Base-by-base conservation (phyloP, 2,329 filamentous ascomycete genomes). In the Talaromyces sp. region DNA sequence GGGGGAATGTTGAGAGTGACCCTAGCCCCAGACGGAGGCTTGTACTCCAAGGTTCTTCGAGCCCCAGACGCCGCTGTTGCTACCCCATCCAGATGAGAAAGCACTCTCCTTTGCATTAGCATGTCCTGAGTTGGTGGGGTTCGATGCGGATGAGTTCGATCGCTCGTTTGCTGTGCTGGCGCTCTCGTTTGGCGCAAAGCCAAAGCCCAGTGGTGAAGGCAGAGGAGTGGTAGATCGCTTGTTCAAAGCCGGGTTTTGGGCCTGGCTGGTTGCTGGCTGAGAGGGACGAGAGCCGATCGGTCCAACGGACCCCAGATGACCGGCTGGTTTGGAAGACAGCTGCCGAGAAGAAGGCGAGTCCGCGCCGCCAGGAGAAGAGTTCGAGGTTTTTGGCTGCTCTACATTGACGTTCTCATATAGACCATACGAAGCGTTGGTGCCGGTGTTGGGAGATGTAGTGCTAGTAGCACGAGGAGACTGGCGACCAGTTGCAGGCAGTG, bases 271-370 rank as follows among this genome's bases (percentile, higher is more conserved):
- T 33, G 73, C 76, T n/a, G 83, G 81, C 39, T 81, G 82, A 17
- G 84, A 81, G 3, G 93, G 93, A 45, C 94, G 88, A 59, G 93
- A 97, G 63, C 94, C 94, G 66, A 97, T 97, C 17, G 94, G 93
- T 21, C 91, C 93, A 55, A 97, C 91, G 4, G 88, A 81, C 58
- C 81, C 82, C 52, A 79, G 73, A 61, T 81, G 80, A 51, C 77
- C 78, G 62, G 78, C 60, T 73, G 72, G 63, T 60, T 77, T 81
- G 31, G 80, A 76, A 37, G 85, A 81, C 54, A 85, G 81, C 62
- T 85, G 82, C 58, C 81, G 77, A 43, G 86, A 85, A 56, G 91
- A 89, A 41, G 91, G 89, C 6, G 91, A 95, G 53, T 76, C 73
- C n/a, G 72, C 69, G 40, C 84, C 88, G 58, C 87, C 87, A 9